A percentile compares a stretch with the other conserved stretches of the same genome.
phyloP scores from a whole-genome alignment of 495 filamentous ascomycete genomes.

The Penicillium silybi region DNA sequence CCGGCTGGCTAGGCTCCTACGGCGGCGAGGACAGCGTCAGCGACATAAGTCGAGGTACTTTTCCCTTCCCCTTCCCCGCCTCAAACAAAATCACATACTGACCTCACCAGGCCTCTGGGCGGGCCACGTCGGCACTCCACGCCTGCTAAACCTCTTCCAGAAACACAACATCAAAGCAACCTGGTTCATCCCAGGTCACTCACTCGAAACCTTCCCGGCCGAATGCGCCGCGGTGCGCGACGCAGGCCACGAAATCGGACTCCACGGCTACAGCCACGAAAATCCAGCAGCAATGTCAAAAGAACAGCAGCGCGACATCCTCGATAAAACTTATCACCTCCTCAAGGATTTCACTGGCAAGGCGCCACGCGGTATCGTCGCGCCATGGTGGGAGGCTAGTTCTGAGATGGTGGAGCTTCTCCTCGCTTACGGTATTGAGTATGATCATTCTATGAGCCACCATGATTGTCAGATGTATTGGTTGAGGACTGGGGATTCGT shows the following conservation, averaged over 20 bases:
- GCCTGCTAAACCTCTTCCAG: constrained; percentile 69
- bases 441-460: constrained; percentile 61
- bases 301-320: constrained; percentile 69
- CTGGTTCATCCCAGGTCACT: constrained; percentile 82
- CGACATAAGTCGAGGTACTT: constrained; percentile 60
- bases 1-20: constrained; percentile 70
- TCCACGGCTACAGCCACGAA: constrained; percentile 73
- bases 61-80: neutral
- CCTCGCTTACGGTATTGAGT: constrained; percentile 65
- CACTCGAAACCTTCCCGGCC: constrained; percentile 73
- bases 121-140: constrained; percentile 65
- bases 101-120: constrained; percentile 57
- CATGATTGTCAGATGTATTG: constrained; percentile 66
- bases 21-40: constrained; percentile 66
- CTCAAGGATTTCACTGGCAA: constrained; percentile 73
- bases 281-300: constrained; percentile 68
- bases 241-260: constrained; percentile 73
- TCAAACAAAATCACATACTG: neutral
- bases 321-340: constrained; percentile 72
- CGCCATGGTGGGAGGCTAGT: constrained; percentile 64
- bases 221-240: constrained; percentile 72
- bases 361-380: constrained; percentile 65
- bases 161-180: constrained; percentile 80
- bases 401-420: constrained; percentile 64
- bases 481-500: constrained; percentile 56